Base-by-base conservation (phyloP, 306 rosid species). In the Abrus precatorius region DNA sequence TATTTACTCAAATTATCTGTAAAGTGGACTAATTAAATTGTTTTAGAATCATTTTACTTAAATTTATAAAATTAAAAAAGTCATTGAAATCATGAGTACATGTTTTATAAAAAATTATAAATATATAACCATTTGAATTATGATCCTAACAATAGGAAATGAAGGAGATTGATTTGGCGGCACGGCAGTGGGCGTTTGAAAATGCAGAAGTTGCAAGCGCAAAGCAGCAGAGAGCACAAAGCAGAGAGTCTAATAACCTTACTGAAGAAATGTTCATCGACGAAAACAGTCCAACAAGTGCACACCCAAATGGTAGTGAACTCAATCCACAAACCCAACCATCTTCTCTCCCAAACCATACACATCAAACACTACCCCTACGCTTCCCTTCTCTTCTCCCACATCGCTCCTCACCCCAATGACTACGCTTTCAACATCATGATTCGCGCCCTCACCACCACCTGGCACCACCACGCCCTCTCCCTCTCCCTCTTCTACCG, bases 361-460 rank as follows among this genome's bases (percentile, higher is more conserved):
- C 89, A 85, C 53, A 86, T 90, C 86, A 85, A 83, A 52, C 80
- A 91, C 79, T 84, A 87, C 86, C 6, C 87, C 8, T 95, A 90
- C 57, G 80, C 98, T 20, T 85, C 87, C 38, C 53, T 50, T 33
- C 13, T 93, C 43, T 93, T 95, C 85, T 79, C 90, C 57, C 84
- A 78, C 3, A 83, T 91, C 0, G 54, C 82, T 43, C 79, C 88
- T 30, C 86, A 86, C 44, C 97, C 97, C 72, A 86, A 90, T 54
- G 92, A 85, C 76, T 93, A 86, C 56, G 83, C 97, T 6, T 95
- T 95, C 82, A 95, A 93, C 77, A 82, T 95, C 80, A 95, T 95
- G 95, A 91, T 95, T 69, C 97, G 97, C 28, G 95, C 95, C 4
- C 86, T 92, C 28, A 73, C 99, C 59, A 90, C 92, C 11, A 86